Evolutionary conservation across 441 rosid genomes (phyloP), one percentile per base, ranked within the genome.

Genomic region (Oxalis stricta): DNA sequence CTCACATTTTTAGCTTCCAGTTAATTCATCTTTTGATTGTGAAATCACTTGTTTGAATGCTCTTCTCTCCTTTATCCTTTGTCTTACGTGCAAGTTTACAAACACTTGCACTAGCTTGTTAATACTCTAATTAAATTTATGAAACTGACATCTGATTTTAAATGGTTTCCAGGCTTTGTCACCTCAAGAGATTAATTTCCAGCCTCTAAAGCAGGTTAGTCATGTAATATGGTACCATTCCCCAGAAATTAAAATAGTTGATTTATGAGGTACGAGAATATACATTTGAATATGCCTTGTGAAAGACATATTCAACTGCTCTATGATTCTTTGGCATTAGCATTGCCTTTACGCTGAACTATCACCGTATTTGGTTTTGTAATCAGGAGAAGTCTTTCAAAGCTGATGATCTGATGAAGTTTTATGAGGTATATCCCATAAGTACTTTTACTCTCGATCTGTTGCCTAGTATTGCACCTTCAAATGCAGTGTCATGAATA

Each of bases 131-230:
- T 26, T 11, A 26, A 11, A 8, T 1, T 26, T 8, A 11, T 26
- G 31, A 8, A 26, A 26, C 7, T 26, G 31, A 26, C 31, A 42
- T 38, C 31, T 52, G 20, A 26, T 38, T 55, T 33, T 38, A 33
- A 46, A 48, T n/a, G 43, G 44, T 62, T 55, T 51, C 45, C 76
- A 91, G 99, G 99, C 99, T 46, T 64, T 84, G 75, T 72, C 85
- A 10, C 96, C 95, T 11, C 33, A 56, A 18, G 72, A 81, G 19
- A 83, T 91, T 60, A 74, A 76, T 41, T 91, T 89, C 61, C 69
- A 77, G 48, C 98, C 96, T 23, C 59, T 89, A 57, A 85, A 85
- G 58, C 96, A 85, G 88, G 96, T 77, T 69, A 62, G 58, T 46
- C 12, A 7, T 41, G 44, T 0, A 30, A 10, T 37, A 20, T 21